Conservation (phyloP, 1,284 basidiomycete genomes). For the Pseudozyma thailandica region DNA sequence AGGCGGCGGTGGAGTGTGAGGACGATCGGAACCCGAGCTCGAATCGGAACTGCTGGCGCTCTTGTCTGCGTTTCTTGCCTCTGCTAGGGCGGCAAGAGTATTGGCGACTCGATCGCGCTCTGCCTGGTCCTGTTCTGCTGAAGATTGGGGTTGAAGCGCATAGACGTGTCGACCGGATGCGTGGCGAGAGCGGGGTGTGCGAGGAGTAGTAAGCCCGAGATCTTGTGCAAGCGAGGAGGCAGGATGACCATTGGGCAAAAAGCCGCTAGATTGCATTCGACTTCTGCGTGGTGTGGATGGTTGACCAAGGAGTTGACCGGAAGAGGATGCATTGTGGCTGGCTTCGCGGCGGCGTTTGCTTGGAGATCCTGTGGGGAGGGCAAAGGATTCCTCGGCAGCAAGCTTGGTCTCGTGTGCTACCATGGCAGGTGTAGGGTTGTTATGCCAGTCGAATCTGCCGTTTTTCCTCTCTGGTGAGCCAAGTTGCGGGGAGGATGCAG, state of each 20-base stretch:
- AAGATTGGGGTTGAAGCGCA: conserved; percentile 8
- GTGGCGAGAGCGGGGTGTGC: conserved; percentile 48
- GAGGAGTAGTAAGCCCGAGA: conserved; percentile 41
- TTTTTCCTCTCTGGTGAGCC: conserved; percentile 50
- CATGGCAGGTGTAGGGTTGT: conserved; percentile 50
- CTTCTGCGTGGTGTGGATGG: conserved; percentile 15
- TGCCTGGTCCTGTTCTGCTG: conserved; percentile 35
- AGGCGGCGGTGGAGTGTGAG: conserved; percentile 21
- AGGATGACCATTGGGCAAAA: conserved; percentile 55
- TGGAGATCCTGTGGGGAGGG: conserved; percentile 30
- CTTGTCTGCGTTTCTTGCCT: conserved; percentile 14
- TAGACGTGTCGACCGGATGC: conserved; percentile 27
- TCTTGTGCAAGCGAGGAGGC: conserved; percentile 57
- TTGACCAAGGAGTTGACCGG: conserved; percentile 13
- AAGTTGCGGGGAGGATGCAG: conserved; percentile 49
- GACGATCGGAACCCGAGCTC: conserved; percentile 24
- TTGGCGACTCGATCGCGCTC: conserved; percentile 48
- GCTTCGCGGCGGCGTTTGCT: conserved; percentile 34
- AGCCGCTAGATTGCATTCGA: conserved; percentile 37
- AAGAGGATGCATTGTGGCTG: conserved; percentile 20
- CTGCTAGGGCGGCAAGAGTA: conserved; percentile 36
- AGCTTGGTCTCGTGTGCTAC: conserved; percentile 32
- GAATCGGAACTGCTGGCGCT: conserved; percentile 22
- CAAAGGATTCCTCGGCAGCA: conserved; percentile 20
- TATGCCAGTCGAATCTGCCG: conserved; percentile 48